Evolutionary conservation across 495 filamentous ascomycete species (phyloP).

Genomic region (Aspergillus saccharolyticus): DNA sequence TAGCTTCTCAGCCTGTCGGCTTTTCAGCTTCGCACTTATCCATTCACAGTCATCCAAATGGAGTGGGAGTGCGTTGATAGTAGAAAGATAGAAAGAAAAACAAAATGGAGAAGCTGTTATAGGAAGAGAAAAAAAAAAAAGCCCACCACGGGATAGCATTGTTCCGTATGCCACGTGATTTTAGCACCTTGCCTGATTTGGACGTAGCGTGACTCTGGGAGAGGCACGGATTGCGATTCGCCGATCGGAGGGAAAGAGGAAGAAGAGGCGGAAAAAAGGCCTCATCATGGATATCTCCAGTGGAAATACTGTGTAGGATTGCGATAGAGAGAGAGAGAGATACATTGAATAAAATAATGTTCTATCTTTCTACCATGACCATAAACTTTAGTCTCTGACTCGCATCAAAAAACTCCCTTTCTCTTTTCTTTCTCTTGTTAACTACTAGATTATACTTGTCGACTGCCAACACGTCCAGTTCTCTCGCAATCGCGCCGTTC

Average conservation of each 20-base stretch:
- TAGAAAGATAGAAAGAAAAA: slow-evolving; percentile 10
- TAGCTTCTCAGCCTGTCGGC: neutral
- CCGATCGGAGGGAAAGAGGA: neutral
- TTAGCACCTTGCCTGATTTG: neutral
- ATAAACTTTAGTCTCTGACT: slow-evolving; percentile 1
- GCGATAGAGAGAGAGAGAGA: slow-evolving; percentile 7
- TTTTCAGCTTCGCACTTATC: neutral
- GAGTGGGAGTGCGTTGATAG: neutral
- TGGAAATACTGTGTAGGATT: slow-evolving; percentile 9
- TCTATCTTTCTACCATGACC: slow-evolving; percentile 1
- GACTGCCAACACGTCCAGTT: slow-evolving; percentile 7
- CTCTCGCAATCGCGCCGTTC: neutral
- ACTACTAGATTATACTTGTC: neutral
- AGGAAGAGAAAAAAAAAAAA: slow-evolving; percentile 30
- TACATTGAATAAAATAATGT: too few species aligned
- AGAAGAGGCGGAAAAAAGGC: neutral
- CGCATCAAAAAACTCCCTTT: neutral
- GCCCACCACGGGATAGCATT: neutral
- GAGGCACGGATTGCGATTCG: neutral
- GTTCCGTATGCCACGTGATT: neutral
- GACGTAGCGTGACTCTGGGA: neutral
- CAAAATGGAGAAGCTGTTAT: slow-evolving; percentile 14
- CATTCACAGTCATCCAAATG: neutral
- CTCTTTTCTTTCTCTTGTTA: neutral
- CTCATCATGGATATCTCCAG: slow-evolving; percentile 3